A percentile compares a stretch with the other conserved stretches of the same genome.
These are phyloP conservation scores for Phytophthora europaea DNA, from an alignment of 352 stramenopile genomes.

Conservation along the genomic window DNA sequence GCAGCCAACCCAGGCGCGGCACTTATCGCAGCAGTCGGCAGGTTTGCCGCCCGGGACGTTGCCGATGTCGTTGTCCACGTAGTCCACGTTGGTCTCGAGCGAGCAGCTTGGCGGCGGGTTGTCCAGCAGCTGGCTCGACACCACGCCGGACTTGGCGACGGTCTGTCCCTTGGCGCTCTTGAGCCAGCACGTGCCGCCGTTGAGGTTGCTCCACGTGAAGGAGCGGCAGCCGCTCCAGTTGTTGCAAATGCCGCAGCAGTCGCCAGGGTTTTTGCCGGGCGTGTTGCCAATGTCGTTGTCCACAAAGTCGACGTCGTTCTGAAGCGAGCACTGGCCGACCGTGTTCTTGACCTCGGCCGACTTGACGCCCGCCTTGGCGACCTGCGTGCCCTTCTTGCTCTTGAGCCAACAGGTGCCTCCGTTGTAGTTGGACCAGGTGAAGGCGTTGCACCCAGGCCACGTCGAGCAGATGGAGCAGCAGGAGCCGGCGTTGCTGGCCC, in stretches of 20 bases:
- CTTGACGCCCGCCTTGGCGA: conserved; percentile 23
- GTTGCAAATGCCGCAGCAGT: conserved; percentile 47
- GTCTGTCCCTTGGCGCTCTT: conserved; percentile 39
- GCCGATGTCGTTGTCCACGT: conserved; percentile 43
- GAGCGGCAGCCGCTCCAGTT: conserved; percentile 45
- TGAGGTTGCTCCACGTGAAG: conserved; percentile 47
- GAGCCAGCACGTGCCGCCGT: conserved; percentile 54
- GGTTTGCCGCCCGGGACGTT: conserved; percentile 24
- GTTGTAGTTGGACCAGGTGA: conserved; percentile 30
- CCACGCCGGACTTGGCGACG: conserved; percentile 21
- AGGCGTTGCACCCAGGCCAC: conserved; percentile 37
- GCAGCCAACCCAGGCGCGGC: conserved; percentile 23
- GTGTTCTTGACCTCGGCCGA: conserved; percentile 33
- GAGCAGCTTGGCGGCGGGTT: conserved; percentile 28
- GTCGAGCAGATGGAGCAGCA: conserved; percentile 42
- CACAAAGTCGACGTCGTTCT: conserved; percentile 40
- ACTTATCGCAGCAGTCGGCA: conserved; percentile 43
- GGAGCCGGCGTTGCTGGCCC: conserved; percentile 16
- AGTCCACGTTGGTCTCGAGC: conserved; percentile 36
- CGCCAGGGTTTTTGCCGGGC: conserved; percentile 3
- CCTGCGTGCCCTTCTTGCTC: conserved; percentile 19
- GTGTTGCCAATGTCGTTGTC: conserved; percentile 48
- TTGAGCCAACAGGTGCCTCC: conserved; percentile 41
- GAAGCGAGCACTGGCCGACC: conserved; percentile 20
- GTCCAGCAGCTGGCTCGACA: conserved; percentile 35